phyloP scores from a whole-genome alignment of 257 asterid species.

The Apocynum venetum region DNA sequence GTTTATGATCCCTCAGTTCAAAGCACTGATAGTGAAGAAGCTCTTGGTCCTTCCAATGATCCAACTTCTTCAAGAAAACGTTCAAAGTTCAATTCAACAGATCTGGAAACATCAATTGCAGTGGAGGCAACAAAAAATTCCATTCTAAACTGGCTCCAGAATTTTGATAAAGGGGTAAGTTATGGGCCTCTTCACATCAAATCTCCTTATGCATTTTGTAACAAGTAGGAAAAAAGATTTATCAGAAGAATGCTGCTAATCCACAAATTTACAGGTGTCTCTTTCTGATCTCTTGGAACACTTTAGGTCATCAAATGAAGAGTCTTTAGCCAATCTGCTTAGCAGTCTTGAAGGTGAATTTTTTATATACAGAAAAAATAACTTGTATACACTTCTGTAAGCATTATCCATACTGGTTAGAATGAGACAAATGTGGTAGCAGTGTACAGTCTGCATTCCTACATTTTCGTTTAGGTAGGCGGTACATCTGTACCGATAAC shows the following conservation, averaged over 20 bases:
- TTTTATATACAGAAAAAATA: conserved; percentile 54
- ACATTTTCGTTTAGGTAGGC: neutral
- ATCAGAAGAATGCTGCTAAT: neutral
- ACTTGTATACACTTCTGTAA: conserved; percentile 54
- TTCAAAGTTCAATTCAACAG: conserved; percentile 43
- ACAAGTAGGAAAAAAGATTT: neutral
- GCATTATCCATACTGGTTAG: neutral
- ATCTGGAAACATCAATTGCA: conserved; percentile 20
- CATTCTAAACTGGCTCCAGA: conserved; percentile 49
- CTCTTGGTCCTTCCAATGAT: conserved; percentile 21
- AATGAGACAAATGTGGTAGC: neutral
- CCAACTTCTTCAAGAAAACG: conserved; percentile 41
- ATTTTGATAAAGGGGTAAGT: conserved; percentile 68
- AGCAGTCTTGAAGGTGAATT: conserved; percentile 67
- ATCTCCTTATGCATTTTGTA: neutral
- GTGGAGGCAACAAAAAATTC: conserved; percentile 52
- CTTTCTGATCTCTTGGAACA: conserved; percentile 53
- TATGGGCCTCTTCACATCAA: conserved; percentile 6
- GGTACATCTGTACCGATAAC: neutral
- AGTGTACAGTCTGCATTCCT: neutral
- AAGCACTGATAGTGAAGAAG: conserved; percentile 16
- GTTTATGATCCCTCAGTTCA: conserved; percentile 17
- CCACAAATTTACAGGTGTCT: conserved; percentile 46
- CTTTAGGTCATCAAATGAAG: conserved; percentile 60
- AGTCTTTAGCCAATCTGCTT: conserved; percentile 45